phyloP scores from a whole-genome alignment of 2,329 filamentous ascomycete species.

The Epichloe aotearoae region DNA sequence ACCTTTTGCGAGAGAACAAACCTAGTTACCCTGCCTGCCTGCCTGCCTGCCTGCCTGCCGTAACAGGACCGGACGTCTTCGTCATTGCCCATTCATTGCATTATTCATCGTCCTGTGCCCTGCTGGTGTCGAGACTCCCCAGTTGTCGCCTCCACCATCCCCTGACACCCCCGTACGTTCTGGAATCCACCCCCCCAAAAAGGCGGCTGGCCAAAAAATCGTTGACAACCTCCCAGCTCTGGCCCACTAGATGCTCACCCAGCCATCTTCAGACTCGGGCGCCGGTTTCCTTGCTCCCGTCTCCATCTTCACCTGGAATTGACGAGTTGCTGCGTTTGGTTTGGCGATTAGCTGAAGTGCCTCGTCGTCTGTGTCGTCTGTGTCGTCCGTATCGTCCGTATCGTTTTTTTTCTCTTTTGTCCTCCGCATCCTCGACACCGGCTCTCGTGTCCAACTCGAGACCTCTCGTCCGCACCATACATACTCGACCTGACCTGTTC shows the following conservation, averaged over 20 bases:
- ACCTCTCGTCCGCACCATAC: not conserved
- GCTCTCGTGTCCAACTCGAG: not conserved
- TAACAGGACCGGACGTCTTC: too few species aligned
- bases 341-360: not conserved
- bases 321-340: constrained; percentile 6
- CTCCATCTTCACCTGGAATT: constrained; percentile 11
- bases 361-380: not conserved
- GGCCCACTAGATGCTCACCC: constrained; percentile 27
- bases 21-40: too few species aligned
- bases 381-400: not conserved
- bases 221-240: constrained; percentile 16
- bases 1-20: too few species aligned
- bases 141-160: not conserved
- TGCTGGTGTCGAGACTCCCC: not conserved
- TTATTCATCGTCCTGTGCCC: not conserved
- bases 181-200: constrained; percentile 13
- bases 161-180: constrained; percentile 4
- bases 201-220: constrained; percentile 22
- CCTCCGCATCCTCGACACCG: constrained; percentile 4
- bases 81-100: too few species aligned
- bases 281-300: constrained; percentile 19
- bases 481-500: not conserved
- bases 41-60: too few species aligned
- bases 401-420: not conserved
- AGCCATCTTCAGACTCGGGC: constrained; percentile 30